These are phyloP conservation scores for Pholiota molesta DNA, from an alignment of 768 basidiomycete species.

Conservation along the genomic window DNA sequence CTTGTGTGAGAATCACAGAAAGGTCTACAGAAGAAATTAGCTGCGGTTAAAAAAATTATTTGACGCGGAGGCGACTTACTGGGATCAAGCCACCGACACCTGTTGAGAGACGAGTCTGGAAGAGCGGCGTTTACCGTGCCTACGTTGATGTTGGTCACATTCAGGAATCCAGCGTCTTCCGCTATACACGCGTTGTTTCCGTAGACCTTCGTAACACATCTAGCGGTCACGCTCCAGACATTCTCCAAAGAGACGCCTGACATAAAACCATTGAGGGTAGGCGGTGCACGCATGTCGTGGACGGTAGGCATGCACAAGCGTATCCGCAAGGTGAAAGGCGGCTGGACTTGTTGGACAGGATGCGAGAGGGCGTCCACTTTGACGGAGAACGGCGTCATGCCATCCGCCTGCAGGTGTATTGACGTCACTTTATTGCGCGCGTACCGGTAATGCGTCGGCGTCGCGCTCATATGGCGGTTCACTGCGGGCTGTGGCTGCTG, in stretches of 20 bases:
- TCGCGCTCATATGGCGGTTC: conserved; percentile 20
- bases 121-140: conserved; percentile 57
- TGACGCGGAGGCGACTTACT: conserved; percentile 45
- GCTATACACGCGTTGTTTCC: conserved; percentile 51
- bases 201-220: conserved; percentile 66
- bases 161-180: conserved; percentile 56
- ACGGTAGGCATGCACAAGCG: conserved; percentile 60
- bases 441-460: conserved; percentile 30
- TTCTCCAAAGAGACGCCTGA: conserved; percentile 57
- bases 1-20: conserved; percentile 66
- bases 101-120: conserved; percentile 67
- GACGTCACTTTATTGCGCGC: conserved; percentile 36
- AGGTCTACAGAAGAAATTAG: conserved; percentile 41
- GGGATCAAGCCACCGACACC: conserved; percentile 72
- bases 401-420: conserved; percentile 64
- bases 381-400: conserved; percentile 65
- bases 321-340: conserved; percentile 56
- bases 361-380: conserved; percentile 58
- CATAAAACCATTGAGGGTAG: conserved; percentile 66
- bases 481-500: conserved; percentile 9
- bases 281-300: conserved; percentile 52
- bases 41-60: conserved; percentile 26
- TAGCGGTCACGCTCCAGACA: conserved; percentile 56
- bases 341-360: conserved; percentile 37
- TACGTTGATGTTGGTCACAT: conserved; percentile 48